These are phyloP conservation scores for Populus alba DNA, from an alignment of 345 rosid genomes.

Conservation along the genomic window DNA sequence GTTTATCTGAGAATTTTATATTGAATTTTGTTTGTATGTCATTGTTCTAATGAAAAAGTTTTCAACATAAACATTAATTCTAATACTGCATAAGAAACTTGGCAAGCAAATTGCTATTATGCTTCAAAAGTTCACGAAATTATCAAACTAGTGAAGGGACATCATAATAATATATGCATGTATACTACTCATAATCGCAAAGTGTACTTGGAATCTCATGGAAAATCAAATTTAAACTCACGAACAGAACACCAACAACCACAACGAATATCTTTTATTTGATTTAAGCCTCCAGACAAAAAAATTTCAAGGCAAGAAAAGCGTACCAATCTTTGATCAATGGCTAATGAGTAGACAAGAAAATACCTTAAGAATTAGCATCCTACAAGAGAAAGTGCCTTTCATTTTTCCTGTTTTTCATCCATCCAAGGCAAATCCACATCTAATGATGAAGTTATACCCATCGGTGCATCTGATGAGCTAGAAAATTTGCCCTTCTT, in stretches of 20 bases:
- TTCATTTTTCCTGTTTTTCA: slow-evolving; percentile 14
- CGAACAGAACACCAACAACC: slow-evolving; percentile 12
- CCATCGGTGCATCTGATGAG: slow-evolving; percentile 20
- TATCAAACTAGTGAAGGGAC: neutral
- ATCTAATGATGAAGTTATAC: slow-evolving; percentile 15
- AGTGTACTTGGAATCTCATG: neutral
- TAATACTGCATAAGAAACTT: neutral
- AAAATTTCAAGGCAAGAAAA: neutral
- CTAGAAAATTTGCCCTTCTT: slow-evolving; percentile 26
- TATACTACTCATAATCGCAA: neutral
- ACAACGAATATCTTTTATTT: neutral
- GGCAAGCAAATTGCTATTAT: neutral
- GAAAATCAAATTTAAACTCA: neutral
- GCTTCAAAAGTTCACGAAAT: neutral
- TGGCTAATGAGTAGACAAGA: slow-evolving; percentile 12
- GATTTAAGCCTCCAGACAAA: slow-evolving; percentile 14
- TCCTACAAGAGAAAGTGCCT: slow-evolving; percentile 9
- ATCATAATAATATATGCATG: neutral
- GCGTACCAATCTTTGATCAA: slow-evolving; percentile 22
- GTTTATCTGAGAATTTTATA: too few relatives aligned
- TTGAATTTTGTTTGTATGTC: neutral
- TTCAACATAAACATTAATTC: neutral
- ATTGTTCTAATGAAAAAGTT: neutral
- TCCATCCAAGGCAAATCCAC: slow-evolving; percentile 23
- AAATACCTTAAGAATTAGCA: neutral